Evolutionary conservation across 2,329 filamentous ascomycete species (phyloP), one percentile per base, ranked within the genome.

Genomic region (Clarireedia homoeocarpa): DNA sequence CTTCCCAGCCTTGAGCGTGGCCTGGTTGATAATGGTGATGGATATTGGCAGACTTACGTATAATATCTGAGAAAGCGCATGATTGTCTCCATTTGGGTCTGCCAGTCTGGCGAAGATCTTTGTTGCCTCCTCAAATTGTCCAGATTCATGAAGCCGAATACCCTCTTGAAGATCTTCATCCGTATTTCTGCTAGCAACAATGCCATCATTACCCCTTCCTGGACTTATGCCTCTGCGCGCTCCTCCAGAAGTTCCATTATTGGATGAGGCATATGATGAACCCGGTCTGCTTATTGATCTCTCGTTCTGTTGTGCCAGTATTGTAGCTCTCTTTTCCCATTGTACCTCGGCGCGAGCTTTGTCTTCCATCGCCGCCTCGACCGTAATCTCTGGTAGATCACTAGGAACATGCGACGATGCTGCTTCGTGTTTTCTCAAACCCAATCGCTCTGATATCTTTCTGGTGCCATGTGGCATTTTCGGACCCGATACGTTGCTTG

Each of bases 251-350:
- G n/a, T 15, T 54, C 64, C 57, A 48, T 66, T 56, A 48, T 58
- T 58, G 42, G 63, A 57, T n/a, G 60, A 55, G 26, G 34, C 49
- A 53, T 26, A 24, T 61, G 60, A 66, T 60, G 70, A 75, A 59
- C 75, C 69, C 50, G 75, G 73, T 57, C 77, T 76, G 58, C 71
- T 70, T 51, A 63, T 63, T 26, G 62, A 61, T 51, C 59, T 59
- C 57, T 80, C 77, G 63, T 79, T 83, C 63, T 80, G 78, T 63
- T 81, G 81, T 34, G 89, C 92, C 62, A 97, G 76, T 58, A 95
- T 82, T n/a, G 91, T 96, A 27, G 94, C 94, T 58, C 92, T 80
- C 74, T 88, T 86, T 77, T 97, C 94, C 94, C 94, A 99, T 72
- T 87, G 81, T 58, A 83, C 82, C 75, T 95, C 88, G 59, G 70